These are phyloP conservation scores for Camellia lanceoleosa DNA, from an alignment of 148 eudicot species.

Conservation along the genomic window DNA sequence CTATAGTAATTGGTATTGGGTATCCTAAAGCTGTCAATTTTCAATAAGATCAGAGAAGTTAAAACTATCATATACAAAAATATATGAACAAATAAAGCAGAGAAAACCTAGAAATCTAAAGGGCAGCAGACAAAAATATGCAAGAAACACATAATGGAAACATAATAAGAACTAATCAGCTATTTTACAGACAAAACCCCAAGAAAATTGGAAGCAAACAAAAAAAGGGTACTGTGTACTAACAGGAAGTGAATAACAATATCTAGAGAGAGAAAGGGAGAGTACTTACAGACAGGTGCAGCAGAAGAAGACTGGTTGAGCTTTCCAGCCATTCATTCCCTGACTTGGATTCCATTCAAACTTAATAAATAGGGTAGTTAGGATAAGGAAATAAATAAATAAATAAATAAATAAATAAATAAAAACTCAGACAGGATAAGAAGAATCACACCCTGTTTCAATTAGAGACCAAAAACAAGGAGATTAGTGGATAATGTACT, in stretches of 20 bases:
- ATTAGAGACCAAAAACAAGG: no score
- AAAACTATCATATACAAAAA: not conserved
- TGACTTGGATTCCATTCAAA: constrained; percentile 50
- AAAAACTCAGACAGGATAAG: not conserved
- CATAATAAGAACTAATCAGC: constrained; percentile 13
- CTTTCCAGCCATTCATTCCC: constrained; percentile 62
- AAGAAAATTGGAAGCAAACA: constrained; percentile 25
- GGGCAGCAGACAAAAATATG: not conserved
- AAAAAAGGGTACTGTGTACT: constrained; percentile 10
- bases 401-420: no score
- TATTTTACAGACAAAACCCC: constrained; percentile 23
- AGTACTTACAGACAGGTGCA: constrained; percentile 34
- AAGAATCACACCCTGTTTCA: not conserved
- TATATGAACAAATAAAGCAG: not conserved
- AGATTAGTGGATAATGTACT: no score
- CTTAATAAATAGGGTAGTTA: not conserved
- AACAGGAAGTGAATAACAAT: constrained; percentile 3
- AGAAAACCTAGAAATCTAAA: constrained; percentile 12
- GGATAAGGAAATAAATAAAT: not conserved
- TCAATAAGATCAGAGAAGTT: not conserved
- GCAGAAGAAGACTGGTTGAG: constrained; percentile 47
- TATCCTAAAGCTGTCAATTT: not conserved
- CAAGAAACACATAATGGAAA: constrained; percentile 16
- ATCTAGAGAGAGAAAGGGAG: constrained; percentile 12
- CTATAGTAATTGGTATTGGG: not conserved